Percentiles rank a stretch among this genome's conserved stretches.
These are phyloP conservation scores for Lachancea fermentati DNA, from an alignment of 805 yeast genomes.

Conservation along the genomic window DNA sequence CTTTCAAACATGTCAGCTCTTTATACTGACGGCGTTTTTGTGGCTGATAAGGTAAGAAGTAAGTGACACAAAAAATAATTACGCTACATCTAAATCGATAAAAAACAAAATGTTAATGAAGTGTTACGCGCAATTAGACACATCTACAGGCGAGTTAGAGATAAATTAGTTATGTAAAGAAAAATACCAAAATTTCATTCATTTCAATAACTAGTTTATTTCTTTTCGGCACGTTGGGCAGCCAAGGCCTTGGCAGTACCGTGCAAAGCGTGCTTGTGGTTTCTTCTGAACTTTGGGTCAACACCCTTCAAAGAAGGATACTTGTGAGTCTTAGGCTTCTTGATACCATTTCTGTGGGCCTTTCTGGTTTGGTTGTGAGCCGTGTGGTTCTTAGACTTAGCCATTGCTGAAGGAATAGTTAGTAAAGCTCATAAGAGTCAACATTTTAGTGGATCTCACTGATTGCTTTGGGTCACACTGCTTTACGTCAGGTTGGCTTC, in stretches of 20 bases:
- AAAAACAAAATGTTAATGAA: neutral
- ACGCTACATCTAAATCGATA: too few relatives aligned
- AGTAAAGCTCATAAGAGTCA: too few relatives aligned
- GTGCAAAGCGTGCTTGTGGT: constrained; percentile 98
- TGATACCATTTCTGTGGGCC: constrained; percentile 99
- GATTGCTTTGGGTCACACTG: too few relatives aligned
- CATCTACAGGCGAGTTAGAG: neutral
- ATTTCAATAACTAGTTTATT: constrained; percentile 12
- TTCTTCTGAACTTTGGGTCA: constrained; percentile 98
- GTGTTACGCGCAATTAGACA: constrained; percentile 1
- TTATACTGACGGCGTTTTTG: too few relatives aligned
- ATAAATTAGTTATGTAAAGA: constrained; percentile 1
- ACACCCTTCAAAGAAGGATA: constrained; percentile 98
- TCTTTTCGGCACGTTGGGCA: constrained; percentile 58
- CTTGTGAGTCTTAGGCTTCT: constrained; percentile 97
- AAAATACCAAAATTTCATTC: neutral
- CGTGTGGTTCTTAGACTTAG: constrained; percentile 99
- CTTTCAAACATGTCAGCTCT: too few relatives aligned
- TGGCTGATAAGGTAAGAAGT: too few relatives aligned
- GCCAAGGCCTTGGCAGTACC: constrained; percentile 95
- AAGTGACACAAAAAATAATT: too few relatives aligned
- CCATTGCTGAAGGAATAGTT: constrained; percentile 47
- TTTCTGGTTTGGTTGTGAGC: constrained; percentile 99
- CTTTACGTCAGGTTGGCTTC: too few relatives aligned
- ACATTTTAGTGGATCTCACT: neutral